Conservation (phyloP, 2,329 filamentous ascomycete species). For the Exophiala alcalophila region DNA sequence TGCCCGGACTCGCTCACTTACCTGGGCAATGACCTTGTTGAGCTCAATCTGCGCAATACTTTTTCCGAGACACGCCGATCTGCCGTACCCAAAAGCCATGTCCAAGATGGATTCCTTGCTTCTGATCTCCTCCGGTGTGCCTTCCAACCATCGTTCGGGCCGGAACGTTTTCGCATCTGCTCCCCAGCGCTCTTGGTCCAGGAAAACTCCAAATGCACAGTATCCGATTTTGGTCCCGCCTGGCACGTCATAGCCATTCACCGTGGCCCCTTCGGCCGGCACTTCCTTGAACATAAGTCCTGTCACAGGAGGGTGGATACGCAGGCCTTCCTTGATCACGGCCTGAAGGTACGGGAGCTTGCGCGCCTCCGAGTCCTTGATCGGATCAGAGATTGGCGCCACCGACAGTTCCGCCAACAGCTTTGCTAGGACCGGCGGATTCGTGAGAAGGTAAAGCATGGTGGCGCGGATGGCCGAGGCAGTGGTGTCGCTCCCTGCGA, state of each 20-base stretch:
- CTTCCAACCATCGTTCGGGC: conserved; percentile 52
- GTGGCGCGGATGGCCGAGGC: conserved; percentile 16
- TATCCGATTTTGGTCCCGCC: conserved; percentile 48
- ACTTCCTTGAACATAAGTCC: conserved; percentile 39
- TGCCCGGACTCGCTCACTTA: conserved; percentile 30
- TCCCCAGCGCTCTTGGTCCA: conserved; percentile 40
- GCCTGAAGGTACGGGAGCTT: conserved; percentile 50
- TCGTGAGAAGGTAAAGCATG: conserved; percentile 16
- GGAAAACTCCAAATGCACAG: conserved; percentile 43
- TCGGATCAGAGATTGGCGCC: conserved; percentile 27
- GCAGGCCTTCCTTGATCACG: conserved; percentile 49
- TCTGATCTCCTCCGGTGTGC: conserved; percentile 34
- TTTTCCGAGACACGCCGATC: conserved; percentile 48
- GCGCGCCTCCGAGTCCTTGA: conserved; percentile 40
- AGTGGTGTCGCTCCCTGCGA: conserved; percentile 51
- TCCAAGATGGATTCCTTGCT: conserved; percentile 44
- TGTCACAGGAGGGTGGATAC: conserved; percentile 47
- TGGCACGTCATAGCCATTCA: conserved; percentile 45
- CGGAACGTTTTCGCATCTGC: conserved; percentile 44
- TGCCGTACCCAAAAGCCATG: conserved; percentile 47
- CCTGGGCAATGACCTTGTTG: conserved; percentile 50
- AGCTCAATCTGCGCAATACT: conserved; percentile 50
- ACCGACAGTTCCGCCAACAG: conserved; percentile 43
- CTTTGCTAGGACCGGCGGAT: conserved; percentile 15
- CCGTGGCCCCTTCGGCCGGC: conserved; percentile 40